Percentiles rank a stretch among this genome's conserved stretches.
Conservation (phyloP, 1,139 yeast genomes). For the Dujonia santamariae region DNA sequence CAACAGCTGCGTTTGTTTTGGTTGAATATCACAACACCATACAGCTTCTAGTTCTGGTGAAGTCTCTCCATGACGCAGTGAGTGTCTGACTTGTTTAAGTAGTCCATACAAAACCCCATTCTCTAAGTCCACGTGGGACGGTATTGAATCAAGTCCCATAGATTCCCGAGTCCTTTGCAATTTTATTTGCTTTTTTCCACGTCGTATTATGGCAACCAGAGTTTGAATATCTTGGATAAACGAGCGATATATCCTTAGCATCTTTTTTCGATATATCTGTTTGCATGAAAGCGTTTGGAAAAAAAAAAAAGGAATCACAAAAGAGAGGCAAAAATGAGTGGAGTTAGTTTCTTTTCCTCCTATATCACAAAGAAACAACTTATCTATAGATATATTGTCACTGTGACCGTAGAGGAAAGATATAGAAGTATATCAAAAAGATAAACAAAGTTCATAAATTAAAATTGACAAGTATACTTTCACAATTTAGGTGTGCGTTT, state of each 20-base stretch:
- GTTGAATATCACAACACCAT: slow-evolving; percentile 51
- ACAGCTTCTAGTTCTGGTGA: slow-evolving; percentile 40
- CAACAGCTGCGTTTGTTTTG: slow-evolving; percentile 27
- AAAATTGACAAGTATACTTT: too few species aligned
- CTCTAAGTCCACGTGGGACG: slow-evolving; percentile 14
- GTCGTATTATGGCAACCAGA: slow-evolving; percentile 10
- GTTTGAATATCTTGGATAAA: slow-evolving; percentile 8
- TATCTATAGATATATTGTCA: too few species aligned
- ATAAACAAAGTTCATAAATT: too few species aligned
- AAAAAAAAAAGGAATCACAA: neutral
- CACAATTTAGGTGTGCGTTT: too few species aligned
- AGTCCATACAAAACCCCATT: slow-evolving; percentile 45
- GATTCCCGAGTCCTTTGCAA: slow-evolving; percentile 4
- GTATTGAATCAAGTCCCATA: slow-evolving; percentile 13
- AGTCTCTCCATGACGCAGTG: slow-evolving; percentile 13
- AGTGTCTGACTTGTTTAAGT: slow-evolving; percentile 46
- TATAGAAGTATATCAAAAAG: too few species aligned
- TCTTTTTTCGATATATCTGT: neutral
- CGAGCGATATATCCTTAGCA: slow-evolving; percentile 4
- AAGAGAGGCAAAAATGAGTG: too few species aligned
- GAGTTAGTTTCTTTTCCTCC: too few species aligned
- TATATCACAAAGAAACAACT: too few species aligned
- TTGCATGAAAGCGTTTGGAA: neutral
- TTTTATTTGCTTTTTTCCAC: slow-evolving; percentile 7
- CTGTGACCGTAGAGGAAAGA: too few species aligned